Base-by-base conservation (phyloP, 2,329 filamentous ascomycete species). In the Sphaerulina musiva region DNA sequence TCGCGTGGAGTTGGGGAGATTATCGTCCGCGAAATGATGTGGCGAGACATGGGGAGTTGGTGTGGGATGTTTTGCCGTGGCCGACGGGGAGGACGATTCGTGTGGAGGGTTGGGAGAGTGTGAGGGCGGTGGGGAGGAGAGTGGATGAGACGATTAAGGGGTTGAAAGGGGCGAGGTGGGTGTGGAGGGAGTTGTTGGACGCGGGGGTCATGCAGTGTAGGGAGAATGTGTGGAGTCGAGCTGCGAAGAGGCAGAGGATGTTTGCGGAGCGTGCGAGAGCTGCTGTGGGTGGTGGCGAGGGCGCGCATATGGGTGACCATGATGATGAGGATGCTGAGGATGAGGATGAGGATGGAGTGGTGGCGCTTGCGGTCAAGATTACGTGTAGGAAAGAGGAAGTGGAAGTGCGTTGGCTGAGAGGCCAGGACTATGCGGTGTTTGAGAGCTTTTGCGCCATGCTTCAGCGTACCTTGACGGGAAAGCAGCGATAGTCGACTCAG, bases 371-470 rank as follows among this genome's bases (percentile, higher is more conserved):
- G 0, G 73, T 78, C 45, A 69, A 70, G 50, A 68, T 78, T 40
- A 60, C 47, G 1, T 69, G 69, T 40, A 59, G 64, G 26, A 65
- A 72, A 41, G 66, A 69, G 38, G 66, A 70, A 12, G 68, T 75
- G 2, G 69, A 73, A 14, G 73, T 84, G 0, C 77, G 87, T 32
- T 95, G 89, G 91, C 66, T 89, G 0, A 83, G 88, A 63, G 92
- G 93, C 0, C 75, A 77, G 5, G 87, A 95, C 60, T 75, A 80
- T 14, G 77, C 84, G 0, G 66, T 93, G 0, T 95, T 92, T 70
- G 87, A 95, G 72, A 96, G 91, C 67, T 89, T 98, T 59, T 86
- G 84, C 56, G 90, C 89, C 0, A 89, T 91, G 74, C 59, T 95
- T 43, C 87, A 83, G 69, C 53, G 64, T n/a, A 49, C 60, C 2